Base-by-base conservation (phyloP, 2,329 filamentous ascomycete species). In the Colletotrichum acutatum region DNA sequence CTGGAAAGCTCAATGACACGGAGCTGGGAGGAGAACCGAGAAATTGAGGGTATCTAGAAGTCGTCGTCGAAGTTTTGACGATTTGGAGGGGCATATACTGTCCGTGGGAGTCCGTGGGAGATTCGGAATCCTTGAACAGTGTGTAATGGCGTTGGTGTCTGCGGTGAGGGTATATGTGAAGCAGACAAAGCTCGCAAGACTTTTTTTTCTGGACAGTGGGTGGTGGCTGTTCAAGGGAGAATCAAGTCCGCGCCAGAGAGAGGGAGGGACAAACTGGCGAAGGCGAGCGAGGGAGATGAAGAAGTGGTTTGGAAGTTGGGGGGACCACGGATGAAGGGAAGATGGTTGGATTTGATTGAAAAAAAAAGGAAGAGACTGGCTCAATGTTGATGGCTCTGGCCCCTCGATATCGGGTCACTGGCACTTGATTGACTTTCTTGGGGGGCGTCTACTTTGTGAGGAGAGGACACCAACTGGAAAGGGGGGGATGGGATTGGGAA, bases 401-500 rank as follows among this genome's bases (percentile, higher is more conserved):
- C 71, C 68, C 54, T 74, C 71, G 68, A 74, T 67, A 68, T 74
- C 68, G 63, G 67, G 58, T 72, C 71, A 72, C 71, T 74, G 68
- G 62, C 49, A 68, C 71, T 72, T 72, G 68, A 74, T 74, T 74
- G 71, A 72, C 68, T 73, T 73, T 73, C 66, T 73, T 73, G 66
- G 71, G 71, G 70, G 60, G 66, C 52, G 52, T 65, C 49, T 42
- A 63, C 53, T 63, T 68, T 72, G 66, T 64, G 63, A 68, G 63
- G 71, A 69, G 52, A 70, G 54, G 54, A 70, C 62, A 65, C 32
- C 49, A 65, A 65, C 62, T 57, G n/a, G n/a, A 37, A 30, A 52
- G 56, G 66, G 60, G 66, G 28, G 71, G 60, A 49, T 59, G 60
- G 54, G 70, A 72, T 69, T 69, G 66, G 72, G 72, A 67, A 65